Base-by-base conservation (phyloP, 805 yeast species). In the Wickerhamomyces mucosus region DNA sequence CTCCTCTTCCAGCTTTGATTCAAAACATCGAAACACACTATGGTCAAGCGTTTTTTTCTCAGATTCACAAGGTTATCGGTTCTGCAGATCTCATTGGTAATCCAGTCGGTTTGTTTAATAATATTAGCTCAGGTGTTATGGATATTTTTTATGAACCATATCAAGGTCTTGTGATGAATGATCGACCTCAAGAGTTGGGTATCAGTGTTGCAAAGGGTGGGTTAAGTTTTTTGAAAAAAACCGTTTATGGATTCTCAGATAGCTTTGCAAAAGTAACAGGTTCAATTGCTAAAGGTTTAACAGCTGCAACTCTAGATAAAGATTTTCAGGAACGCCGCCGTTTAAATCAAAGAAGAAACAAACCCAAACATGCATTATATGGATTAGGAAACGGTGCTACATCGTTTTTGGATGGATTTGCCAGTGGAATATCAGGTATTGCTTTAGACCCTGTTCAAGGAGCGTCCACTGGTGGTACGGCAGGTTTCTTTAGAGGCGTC, bases 141-240 rank as follows among this genome's bases (percentile, higher is more conserved):
- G 99, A 92, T 55, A 80, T 92, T 14, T 92, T 92, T 54, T 92
- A 92, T 51, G 97, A 89, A 51, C 99, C 99, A 4, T 92, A 89
- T 48, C 92, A 86, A 51, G 99, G 99, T 0, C 83, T 84, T 45
- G 74, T 89, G 29, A 73, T 92, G 72, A 89, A 81, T 40, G 98
- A 92, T 54, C 63, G 96, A 23, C 98, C 98, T 1, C 95, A 84
- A 49, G 99, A 94, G 45, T 61, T 92, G 24, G 97, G 98, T 25
- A 82, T 92, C 36, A 94, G 95, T 4, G 56, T 92, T 27, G 98
- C 99, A 2, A 89, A 86, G 51, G 99, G 99, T 36, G 95, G 97
- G 1, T 59, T 85, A 40, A 83, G 95, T 55, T 92, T 92, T 60
- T 66, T 94, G 51, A 88, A 89, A 52, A 92, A 92, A 59, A 81